Base-by-base conservation (phyloP, 805 yeast genomes). In the Candida ulmi region DNA sequence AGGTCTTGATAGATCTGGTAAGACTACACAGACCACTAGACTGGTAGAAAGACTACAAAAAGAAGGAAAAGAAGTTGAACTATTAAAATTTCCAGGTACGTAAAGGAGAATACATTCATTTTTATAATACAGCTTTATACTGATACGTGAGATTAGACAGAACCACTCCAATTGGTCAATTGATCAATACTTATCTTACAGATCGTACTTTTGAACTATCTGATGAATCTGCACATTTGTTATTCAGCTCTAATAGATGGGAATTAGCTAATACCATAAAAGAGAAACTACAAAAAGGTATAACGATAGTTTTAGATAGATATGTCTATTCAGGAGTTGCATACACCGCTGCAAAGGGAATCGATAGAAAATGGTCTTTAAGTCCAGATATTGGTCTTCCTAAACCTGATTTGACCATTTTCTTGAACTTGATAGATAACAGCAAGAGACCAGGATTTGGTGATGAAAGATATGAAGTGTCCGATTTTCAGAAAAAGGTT, bases 191-290 rank as follows among this genome's bases (percentile, higher is more conserved):
- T 39, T 93, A 88, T 57, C 67, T 93, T 21, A 71, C 75, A 0
- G 71, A 78, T 46, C 62, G 65, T 17, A 41, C 58, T 1, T 72
- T 74, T 44, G 45, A 61, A 8, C 58, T 88, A 16, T 74, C 80
- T 15, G 96, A 90, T 54, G 80, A 88, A 57, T 69, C 95, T 0
- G 82, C 88, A 5, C 99, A 93, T 61, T 66, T 93, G 18, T 64
- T 93, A 26, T 93, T 93, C 59, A 78, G 88, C 48, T 96, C 98
- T 2, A 93, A 93, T 54, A 66, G 99, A 46, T 93, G 99, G 99
- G 99, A 93, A 58, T 51, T 77, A 17, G 72, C 70, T 2, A 60
- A 65, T 1, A 57, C 60, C 4, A 77, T 93, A 5, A 55, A 62
- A 11, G 40, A 54, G 1, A 54, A 65, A 11, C 58, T 88, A 16